phyloP scores from a whole-genome alignment of 2,329 filamentous ascomycete species.

The Beauveria brongniartii region DNA sequence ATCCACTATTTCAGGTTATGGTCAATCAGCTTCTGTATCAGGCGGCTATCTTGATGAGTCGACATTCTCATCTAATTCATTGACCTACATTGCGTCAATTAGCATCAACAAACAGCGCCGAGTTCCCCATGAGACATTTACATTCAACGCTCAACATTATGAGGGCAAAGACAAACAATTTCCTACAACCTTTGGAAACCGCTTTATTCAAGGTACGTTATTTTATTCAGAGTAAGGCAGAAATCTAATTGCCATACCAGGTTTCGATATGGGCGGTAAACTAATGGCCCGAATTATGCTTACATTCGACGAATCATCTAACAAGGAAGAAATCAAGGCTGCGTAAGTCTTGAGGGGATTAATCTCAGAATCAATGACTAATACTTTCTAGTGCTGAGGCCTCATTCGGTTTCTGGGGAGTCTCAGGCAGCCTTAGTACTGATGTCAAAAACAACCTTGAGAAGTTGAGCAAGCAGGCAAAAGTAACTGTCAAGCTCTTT shows the following conservation, averaged over 20 bases:
- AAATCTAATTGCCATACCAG: not conserved
- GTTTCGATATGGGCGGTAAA: not conserved
- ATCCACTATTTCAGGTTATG: not conserved
- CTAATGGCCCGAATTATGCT: not conserved
- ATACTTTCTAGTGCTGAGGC: not conserved
- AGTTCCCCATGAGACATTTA: not conserved
- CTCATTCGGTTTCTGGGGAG: not conserved
- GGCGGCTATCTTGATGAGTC: not conserved
- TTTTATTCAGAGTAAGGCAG: not conserved
- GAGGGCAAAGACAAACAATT: not conserved
- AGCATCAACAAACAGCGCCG: not conserved
- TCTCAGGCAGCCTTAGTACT: not conserved
- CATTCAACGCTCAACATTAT: not conserved
- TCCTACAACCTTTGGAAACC: not conserved
- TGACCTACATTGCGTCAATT: not conserved
- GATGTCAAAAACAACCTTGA: not conserved
- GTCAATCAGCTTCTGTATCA: not conserved
- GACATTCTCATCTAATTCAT: not conserved
- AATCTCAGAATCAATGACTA: not conserved
- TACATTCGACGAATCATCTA: not conserved
- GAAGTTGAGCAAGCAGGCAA: not conserved
- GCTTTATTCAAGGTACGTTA: not conserved
- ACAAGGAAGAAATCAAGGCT: not conserved
- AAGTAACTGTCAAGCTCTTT: not conserved
- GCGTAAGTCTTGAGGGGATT: not conserved